Conservation (phyloP, 2,329 filamentous ascomycete species). For the Diaporthe citriasiana region DNA sequence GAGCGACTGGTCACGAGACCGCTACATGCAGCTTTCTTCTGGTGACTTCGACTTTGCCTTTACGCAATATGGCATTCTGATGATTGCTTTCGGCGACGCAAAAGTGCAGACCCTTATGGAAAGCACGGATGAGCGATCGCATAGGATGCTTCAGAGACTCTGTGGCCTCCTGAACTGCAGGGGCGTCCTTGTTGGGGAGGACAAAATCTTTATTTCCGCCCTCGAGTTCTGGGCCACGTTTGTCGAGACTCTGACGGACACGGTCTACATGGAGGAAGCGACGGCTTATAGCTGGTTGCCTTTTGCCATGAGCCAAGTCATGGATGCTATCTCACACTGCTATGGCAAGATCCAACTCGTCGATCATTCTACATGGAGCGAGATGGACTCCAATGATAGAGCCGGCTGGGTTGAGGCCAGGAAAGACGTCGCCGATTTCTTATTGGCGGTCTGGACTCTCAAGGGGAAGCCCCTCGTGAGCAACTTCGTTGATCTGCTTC, state of each 20-base stretch:
- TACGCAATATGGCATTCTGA: conserved; percentile 75
- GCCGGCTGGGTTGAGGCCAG: conserved; percentile 79
- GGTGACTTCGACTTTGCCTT: conserved; percentile 76
- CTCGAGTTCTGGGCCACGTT: conserved; percentile 88
- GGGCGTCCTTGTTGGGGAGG: conserved; percentile 78
- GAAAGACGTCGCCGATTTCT: conserved; percentile 83
- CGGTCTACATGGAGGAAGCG: conserved; percentile 64
- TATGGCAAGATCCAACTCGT: conserved; percentile 81
- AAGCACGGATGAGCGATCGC: conserved; percentile 62
- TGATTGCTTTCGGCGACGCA: conserved; percentile 78
- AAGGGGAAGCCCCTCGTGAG: conserved; percentile 69
- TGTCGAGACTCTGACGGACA: conserved; percentile 76
- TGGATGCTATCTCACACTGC: conserved; percentile 75
- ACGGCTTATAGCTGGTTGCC: conserved; percentile 68
- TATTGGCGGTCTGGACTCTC: conserved; percentile 78
- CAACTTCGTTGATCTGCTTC: conserved; percentile 69
- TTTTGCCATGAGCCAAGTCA: conserved; percentile 70
- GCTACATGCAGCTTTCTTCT: conserved; percentile 67
- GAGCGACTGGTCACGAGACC: conserved; percentile 69
- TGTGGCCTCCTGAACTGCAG: conserved; percentile 75
- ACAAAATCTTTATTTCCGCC: conserved; percentile 80
- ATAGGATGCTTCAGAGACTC: conserved; percentile 69
- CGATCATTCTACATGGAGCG: conserved; percentile 65
- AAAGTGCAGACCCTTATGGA: conserved; percentile 72
- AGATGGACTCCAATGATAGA: conserved; percentile 79